Conservation (phyloP, 2,329 filamentous ascomycete species). For the Calonectria fujianensis region DNA sequence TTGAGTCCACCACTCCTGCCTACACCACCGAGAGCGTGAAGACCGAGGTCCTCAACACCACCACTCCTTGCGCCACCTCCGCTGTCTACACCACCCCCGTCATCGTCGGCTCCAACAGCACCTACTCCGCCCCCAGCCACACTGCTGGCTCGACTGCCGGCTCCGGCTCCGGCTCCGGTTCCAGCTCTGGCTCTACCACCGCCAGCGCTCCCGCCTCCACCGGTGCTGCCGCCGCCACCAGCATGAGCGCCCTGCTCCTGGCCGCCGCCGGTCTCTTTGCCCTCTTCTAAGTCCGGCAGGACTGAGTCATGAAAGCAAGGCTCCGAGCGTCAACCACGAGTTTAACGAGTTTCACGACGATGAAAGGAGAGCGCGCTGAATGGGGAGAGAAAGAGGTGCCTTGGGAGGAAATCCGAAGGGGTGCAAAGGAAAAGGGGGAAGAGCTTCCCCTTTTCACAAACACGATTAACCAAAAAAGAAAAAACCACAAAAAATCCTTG, state of each 20-base stretch:
- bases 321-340: conserved; percentile 57
- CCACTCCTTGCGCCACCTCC: conserved; percentile 43
- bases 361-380: conserved; percentile 42
- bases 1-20: conserved; percentile 53
- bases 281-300: conserved; percentile 57
- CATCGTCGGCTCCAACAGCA: conserved; percentile 58
- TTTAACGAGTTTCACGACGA: conserved; percentile 59
- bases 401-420: conserved; percentile 36
- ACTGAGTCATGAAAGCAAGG: conserved; percentile 41
- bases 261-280: conserved; percentile 60
- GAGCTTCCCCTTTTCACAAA: neutral
- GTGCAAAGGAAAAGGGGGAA: neutral
- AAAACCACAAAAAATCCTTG: conserved; percentile 39
- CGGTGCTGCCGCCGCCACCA: conserved; percentile 57
- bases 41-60: conserved; percentile 50
- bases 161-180: conserved; percentile 33
- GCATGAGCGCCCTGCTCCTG: conserved; percentile 62
- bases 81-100: conserved; percentile 52
- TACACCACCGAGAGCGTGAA: conserved; percentile 47
- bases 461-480: neutral
- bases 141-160: conserved; percentile 45
- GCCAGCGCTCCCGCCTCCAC: conserved; percentile 49
- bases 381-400: conserved; percentile 32
- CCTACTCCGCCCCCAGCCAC: conserved; percentile 54
- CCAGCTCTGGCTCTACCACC: conserved; percentile 33